Base-by-base conservation (phyloP, 2,329 filamentous ascomycete species). In the Pezicula neosporulosa region DNA sequence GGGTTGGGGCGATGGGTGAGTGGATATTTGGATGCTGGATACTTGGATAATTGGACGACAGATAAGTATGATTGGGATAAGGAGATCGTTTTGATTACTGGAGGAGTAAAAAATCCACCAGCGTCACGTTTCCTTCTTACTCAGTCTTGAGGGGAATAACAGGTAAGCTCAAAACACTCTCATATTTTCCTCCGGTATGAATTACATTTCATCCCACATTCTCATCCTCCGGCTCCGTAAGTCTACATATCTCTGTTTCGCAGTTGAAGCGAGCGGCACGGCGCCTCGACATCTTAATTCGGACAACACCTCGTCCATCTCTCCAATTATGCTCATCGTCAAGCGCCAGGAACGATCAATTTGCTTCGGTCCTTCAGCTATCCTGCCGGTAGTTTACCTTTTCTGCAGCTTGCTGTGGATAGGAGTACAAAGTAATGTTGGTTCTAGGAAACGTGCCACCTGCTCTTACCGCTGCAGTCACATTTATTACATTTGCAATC, bases 41-140 rank as follows among this genome's bases (percentile, higher is more conserved):
- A 70, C 1, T 56, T 73, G 50, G 75, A 78, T 63, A 77, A 77
- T 63, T 81, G 76, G 72, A 71, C 64, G 1, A 64, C 59, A 10
- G 81, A 82, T 60, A 69, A 64, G 38, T 87, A 85, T 68, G 76
- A 83, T 52, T 90, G 87, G 85, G 70, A 74, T 19, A 77, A 76
- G 47, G 87, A 91, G 70, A 76, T 91, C 47, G 83, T 89, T 3
- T 72, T 91, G 41, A 77, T 92, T 18, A 92, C 89, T 0, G 88
- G 89, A 7, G 89, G 89, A 7, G 83, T n/a, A n/a, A n/a, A n/a
- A n/a, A n/a, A n/a, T n/a, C n/a, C n/a, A n/a, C n/a, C n/a, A n/a
- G 21, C 21, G 21, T 5, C 21, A 21, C 21, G 3, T n/a, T n/a
- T 19, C 1, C 13, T 39, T 39, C 15, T 15, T 39, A 39, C n/a